Evolutionary conservation across 768 basidiomycete species (phyloP).

Genomic region (Boletus subparvulus): DNA sequence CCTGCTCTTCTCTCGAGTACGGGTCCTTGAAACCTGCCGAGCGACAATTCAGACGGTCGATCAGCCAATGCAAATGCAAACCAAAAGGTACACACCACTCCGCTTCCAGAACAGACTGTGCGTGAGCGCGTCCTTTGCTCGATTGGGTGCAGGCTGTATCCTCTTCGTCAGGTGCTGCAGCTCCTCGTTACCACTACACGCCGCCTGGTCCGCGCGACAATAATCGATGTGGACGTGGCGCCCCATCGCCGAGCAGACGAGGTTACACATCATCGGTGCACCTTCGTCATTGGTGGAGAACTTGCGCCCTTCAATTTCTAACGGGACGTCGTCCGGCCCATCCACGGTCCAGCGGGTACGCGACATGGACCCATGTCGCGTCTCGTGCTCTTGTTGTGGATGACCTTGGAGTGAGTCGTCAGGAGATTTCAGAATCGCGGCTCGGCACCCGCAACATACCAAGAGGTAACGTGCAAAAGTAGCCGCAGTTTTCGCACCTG

Average conservation of each 20-base stretch:
- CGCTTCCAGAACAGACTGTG: slow-evolving; percentile 58
- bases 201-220: slow-evolving; percentile 41
- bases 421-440: neutral
- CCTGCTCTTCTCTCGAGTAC: slow-evolving; percentile 57
- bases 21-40: slow-evolving; percentile 59
- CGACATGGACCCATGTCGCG: slow-evolving; percentile 63
- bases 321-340: slow-evolving; percentile 44
- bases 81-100: slow-evolving; percentile 39
- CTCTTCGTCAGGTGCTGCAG: slow-evolving; percentile 45
- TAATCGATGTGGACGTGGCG: slow-evolving; percentile 58
- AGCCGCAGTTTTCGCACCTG: slow-evolving; percentile 57
- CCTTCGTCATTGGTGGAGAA: slow-evolving; percentile 56
- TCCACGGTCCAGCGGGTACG: slow-evolving; percentile 57
- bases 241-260: slow-evolving; percentile 54
- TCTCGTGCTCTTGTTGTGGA: slow-evolving; percentile 59
- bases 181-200: slow-evolving; percentile 43
- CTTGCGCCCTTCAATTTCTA: slow-evolving; percentile 56
- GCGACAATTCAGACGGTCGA: neutral
- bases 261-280: slow-evolving; percentile 63
- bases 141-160: slow-evolving; percentile 46
- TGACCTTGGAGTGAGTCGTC: slow-evolving; percentile 41
- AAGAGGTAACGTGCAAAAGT: slow-evolving; percentile 56
- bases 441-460: slow-evolving; percentile 33
- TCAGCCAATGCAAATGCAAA: neutral
- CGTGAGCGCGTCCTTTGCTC: slow-evolving; percentile 52